Evolutionary conservation across 192 early-diverging fungal species (phyloP), one percentile per base, ranked within the genome.

Genomic region (Coemansia sp.): DNA sequence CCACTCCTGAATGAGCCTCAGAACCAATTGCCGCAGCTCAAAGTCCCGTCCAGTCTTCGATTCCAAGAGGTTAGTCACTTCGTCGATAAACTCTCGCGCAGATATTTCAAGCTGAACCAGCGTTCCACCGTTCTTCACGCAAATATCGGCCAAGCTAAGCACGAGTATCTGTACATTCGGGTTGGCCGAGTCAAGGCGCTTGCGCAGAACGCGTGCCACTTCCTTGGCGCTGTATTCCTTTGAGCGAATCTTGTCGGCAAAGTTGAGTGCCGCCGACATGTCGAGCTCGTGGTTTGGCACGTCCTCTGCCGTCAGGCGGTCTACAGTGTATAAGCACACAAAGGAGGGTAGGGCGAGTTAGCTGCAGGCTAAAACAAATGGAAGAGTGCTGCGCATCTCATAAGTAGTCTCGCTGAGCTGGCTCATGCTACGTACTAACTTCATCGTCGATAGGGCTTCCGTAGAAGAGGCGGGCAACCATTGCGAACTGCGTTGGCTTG

Each of bases 141-240:
- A 96, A 35, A 91, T 91, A 73, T 99, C 97, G 1, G 89, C 84
- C 41, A 98, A 78, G 89, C 89, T 92, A 62, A 99, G 85, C 17
- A 92, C 90, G 15, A 95, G 85, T 12, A 98, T 77, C 72, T 95
- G 93, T 10, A 97, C 96, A 71, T 98, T 98, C 19, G 96, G 96
- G 72, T 98, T 99, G 58, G 87, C 87, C 78, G 93, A 90, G n/a
- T 83, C 77, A 41, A 99, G 72, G 27, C 95, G 84, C 70, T 89
- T 82, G 66, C 94, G 95, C 38, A 99, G 85, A 19, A 89, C 79
- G 22, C 82, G 77, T 49, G 88, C 85, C 7, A 91, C 92, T 11
- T 93, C 86, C 71, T 93, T 94, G 65, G 94, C 79, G 24, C 86
- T 68, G 22, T 87, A 86, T 59, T 89, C 84, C 76, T 97, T 97